These are phyloP conservation scores for Dictyostelium firmibasis DNA, from an alignment of 78 protist species.

Conservation along the genomic window DNA sequence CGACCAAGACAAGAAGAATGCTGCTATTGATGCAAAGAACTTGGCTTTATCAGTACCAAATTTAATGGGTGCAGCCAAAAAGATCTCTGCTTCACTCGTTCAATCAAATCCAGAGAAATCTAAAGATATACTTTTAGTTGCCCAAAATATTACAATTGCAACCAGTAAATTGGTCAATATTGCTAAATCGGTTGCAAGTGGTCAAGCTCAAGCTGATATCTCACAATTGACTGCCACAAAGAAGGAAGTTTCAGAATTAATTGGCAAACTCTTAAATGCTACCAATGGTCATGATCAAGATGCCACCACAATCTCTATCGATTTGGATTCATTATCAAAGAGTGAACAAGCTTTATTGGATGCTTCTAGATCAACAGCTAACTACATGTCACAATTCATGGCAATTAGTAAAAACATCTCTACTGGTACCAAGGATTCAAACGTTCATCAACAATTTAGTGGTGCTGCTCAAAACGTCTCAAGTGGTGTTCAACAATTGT, in stretches of 20 bases:
- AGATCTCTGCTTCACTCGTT: constrained; percentile 41
- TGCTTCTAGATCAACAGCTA: constrained; percentile 59
- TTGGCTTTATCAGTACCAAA: constrained; percentile 67
- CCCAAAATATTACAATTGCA: constrained; percentile 68
- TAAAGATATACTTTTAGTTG: constrained; percentile 30
- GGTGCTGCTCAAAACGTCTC: constrained; percentile 57
- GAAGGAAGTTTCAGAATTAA: constrained; percentile 5
- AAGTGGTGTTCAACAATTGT: constrained; percentile 44
- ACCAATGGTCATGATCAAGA: constrained; percentile 21
- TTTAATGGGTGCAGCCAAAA: constrained; percentile 55
- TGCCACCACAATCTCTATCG: background rate
- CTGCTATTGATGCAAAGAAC: constrained; percentile 57
- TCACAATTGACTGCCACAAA: background rate
- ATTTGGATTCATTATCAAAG: constrained; percentile 27
- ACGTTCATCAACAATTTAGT: constrained; percentile 60
- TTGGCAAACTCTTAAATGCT: background rate
- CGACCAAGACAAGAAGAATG: constrained; percentile 51
- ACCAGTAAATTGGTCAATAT: constrained; percentile 32
- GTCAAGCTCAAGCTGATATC: background rate
- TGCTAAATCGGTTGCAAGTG: constrained; percentile 71
- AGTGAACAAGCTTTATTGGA: constrained; percentile 59
- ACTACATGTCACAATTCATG: constrained; percentile 72
- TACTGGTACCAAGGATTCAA: constrained; percentile 63
- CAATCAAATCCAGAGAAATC: constrained; percentile 40
- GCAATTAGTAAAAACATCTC: constrained; percentile 34